phyloP scores from a whole-genome alignment of 768 basidiomycete species.

The Tulasnella sp. region DNA sequence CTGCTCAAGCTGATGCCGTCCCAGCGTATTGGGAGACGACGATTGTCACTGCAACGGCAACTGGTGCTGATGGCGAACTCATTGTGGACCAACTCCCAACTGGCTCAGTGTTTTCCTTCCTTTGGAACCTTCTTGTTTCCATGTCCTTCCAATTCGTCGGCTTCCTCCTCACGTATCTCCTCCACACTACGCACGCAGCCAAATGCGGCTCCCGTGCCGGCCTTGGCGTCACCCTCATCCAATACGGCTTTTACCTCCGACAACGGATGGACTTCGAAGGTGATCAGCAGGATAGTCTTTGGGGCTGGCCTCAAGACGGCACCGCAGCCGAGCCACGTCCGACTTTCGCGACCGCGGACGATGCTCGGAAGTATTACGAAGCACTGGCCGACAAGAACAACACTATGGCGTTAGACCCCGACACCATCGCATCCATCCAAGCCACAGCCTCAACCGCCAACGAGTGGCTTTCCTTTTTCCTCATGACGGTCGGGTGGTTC shows the following conservation, averaged over 20 bases:
- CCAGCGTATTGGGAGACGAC: conserved; percentile 98
- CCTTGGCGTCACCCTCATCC: conserved; percentile 91
- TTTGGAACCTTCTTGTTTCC: conserved; percentile 75
- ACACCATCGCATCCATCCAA: background rate
- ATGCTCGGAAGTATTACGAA: conserved; percentile 27
- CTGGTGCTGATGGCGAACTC: conserved; percentile 68
- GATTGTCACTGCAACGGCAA: conserved; percentile 69
- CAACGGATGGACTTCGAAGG: conserved; percentile 26
- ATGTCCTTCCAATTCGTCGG: conserved; percentile 98
- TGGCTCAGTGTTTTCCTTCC: conserved; percentile 79
- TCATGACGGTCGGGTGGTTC: conserved; percentile 96
- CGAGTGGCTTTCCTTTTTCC: conserved; percentile 86
- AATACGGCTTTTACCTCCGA: conserved; percentile 78
- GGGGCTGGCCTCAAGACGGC: conserved; percentile 15
- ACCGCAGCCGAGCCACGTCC: conserved; percentile 24
- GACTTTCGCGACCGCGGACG: conserved; percentile 26
- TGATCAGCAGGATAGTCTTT: conserved; percentile 17
- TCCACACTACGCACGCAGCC: conserved; percentile 80
- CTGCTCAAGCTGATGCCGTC: conserved; percentile 83
- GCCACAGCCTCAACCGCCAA: conserved; percentile 43
- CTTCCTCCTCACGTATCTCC: conserved; percentile 86
- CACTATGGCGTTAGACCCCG: conserved; percentile 15
- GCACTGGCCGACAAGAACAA: conserved; percentile 17
- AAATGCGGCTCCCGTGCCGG: conserved; percentile 92
- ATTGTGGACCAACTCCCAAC: conserved; percentile 90